phyloP scores from a whole-genome alignment of 2,329 filamentous ascomycete species.

The Venturia asperata region DNA sequence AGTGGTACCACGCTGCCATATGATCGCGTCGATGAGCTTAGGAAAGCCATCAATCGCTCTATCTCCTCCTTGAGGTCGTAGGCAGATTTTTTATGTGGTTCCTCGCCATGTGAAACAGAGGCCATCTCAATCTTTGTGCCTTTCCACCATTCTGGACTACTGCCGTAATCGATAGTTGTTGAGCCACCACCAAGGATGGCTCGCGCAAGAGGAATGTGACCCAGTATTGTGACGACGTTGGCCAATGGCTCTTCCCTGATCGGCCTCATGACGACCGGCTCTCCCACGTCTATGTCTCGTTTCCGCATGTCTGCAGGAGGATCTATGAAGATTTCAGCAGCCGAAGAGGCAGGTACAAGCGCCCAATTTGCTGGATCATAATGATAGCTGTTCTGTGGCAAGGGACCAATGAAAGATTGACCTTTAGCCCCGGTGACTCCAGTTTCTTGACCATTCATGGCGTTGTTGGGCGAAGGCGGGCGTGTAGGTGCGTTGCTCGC shows the following conservation, averaged over 20 bases:
- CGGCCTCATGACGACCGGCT: conserved; percentile 53
- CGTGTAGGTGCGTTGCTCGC: conserved; percentile 5
- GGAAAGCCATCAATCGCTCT: conserved; percentile 55
- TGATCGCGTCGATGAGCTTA: conserved; percentile 50
- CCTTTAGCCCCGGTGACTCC: background rate
- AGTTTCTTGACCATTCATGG: conserved; percentile 4
- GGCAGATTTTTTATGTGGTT: conserved; percentile 31
- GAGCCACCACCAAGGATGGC: conserved; percentile 48
- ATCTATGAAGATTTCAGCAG: conserved; percentile 49
- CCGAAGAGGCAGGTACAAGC: conserved; percentile 42
- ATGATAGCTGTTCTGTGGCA: conserved; percentile 12
- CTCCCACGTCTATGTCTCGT: conserved; percentile 33
- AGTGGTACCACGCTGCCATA: conserved; percentile 52
- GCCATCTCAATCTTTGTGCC: conserved; percentile 47
- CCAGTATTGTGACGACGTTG: conserved; percentile 54
- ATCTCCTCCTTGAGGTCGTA: conserved; percentile 49
- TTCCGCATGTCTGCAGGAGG: conserved; percentile 42
- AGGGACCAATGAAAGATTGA: conserved; percentile 16
- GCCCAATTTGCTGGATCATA: conserved; percentile 41
- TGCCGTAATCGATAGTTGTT: conserved; percentile 45
- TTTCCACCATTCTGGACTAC: conserved; percentile 56
- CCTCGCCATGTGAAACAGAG: conserved; percentile 23
- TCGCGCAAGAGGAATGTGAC: conserved; percentile 52
- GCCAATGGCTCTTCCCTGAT: conserved; percentile 48
- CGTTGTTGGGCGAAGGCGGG: conserved; percentile 2